Base-by-base conservation (phyloP, 192 early-diverging fungal genomes). In the Glomus cerebriforme region DNA sequence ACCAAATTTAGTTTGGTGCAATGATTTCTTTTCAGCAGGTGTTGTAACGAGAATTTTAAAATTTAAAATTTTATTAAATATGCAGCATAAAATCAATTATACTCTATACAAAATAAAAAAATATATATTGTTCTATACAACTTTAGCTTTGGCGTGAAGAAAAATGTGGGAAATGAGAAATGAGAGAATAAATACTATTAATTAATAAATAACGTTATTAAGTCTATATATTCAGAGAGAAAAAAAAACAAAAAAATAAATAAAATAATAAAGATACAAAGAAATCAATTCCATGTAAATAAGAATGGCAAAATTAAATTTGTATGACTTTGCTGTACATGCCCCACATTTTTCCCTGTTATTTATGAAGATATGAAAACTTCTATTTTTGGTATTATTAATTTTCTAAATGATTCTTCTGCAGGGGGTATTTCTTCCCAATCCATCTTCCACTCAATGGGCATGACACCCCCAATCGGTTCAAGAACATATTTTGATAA, bases 301-400 rank as follows among this genome's bases (percentile, higher is more conserved):
- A 27, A 7, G 0, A 62, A 43, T 43, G 39, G 10, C 37, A 2
- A 43, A 43, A 43, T 12, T 43, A 62, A 5, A 62, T 12, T 26
- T 62, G 26, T 62, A 62, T 62, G 12, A 62, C 60, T 24, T 26
- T 62, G 26, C 60, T 62, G 60, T 62, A 19, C 60, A 62, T 43
- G 39, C 1, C 39, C 60, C 26, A 62, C 24, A 26, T 27, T 8
- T 27, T 9, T 24, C 26, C 9, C n/a, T 43, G 39, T 43, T 43
- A 43, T 43, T 43, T 27, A 62, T 62, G n/a, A 27, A 27, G 60
- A 26, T 62, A 62, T 62, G 12, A 62, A 62, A 10, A 62, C 60
- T 27, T 62, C 60, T 75, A 75, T 75, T 60, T 75, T 75, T 35
- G 73, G 73, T 59, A 75, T 34, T 75, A 60, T 75, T 26, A 72